These are phyloP conservation scores for Brassica balearica DNA, from an alignment of 441 rosid genomes.

Conservation along the genomic window DNA sequence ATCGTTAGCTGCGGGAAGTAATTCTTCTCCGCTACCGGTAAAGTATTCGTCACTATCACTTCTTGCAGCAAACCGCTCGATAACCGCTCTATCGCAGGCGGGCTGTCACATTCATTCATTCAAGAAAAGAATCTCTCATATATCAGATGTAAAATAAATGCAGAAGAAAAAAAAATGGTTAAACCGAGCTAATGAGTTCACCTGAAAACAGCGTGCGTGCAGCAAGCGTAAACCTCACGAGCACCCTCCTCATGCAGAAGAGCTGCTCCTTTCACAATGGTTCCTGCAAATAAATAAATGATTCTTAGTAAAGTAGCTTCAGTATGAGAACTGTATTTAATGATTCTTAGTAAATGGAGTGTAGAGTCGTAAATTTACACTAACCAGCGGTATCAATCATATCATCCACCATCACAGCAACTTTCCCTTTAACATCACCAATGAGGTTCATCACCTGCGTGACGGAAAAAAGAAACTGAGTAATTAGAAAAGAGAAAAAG, in stretches of 20 bases:
- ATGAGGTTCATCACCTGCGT: constrained; percentile 87
- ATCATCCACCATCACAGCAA: constrained; percentile 94
- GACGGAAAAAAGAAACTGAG: neutral
- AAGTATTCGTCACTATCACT: constrained; percentile 75
- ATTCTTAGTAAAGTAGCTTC: constrained; percentile 11
- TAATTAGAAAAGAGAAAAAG: neutral
- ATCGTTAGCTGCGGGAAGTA: constrained; percentile 75
- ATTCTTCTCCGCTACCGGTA: constrained; percentile 71
- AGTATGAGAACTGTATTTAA: neutral
- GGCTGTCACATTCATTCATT: constrained; percentile 48
- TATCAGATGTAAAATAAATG: neutral
- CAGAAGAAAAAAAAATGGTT: neutral
- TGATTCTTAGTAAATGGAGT: neutral
- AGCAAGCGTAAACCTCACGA: constrained; percentile 88
- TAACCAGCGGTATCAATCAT: constrained; percentile 95
- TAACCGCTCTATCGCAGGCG: constrained; percentile 74
- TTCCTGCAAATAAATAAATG: constrained; percentile 49
- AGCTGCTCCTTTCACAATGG: constrained; percentile 87
- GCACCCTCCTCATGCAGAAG: constrained; percentile 91
- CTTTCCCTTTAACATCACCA: constrained; percentile 87
- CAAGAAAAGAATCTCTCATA: neutral
- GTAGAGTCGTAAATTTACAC: neutral
- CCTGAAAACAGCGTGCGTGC: constrained; percentile 92
- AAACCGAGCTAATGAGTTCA: constrained; percentile 31
- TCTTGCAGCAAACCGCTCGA: constrained; percentile 79